A percentile compares a stretch with the other conserved stretches of the same genome.
Evolutionary conservation across 768 basidiomycete species (phyloP).

Genomic region (Mrakia blollopis): DNA sequence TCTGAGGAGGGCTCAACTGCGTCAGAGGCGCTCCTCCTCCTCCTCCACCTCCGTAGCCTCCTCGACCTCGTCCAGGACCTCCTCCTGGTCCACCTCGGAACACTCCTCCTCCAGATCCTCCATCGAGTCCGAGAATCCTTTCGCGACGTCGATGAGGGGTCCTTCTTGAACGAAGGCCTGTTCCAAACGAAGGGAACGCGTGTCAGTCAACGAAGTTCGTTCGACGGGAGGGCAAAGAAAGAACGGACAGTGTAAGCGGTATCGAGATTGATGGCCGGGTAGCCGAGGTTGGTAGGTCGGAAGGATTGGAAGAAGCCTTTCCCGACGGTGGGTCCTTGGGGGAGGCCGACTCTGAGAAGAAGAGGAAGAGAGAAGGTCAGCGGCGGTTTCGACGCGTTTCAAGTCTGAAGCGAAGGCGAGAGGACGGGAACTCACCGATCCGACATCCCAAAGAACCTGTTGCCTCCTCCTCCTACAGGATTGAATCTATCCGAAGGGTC

Average conservation of each 20-base stretch:
- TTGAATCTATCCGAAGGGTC: slow-evolving; percentile 38
- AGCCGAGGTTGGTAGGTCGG: slow-evolving; percentile 40
- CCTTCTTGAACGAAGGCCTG: slow-evolving; percentile 40
- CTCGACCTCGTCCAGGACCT: too few relatives aligned
- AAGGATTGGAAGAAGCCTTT: slow-evolving; percentile 45
- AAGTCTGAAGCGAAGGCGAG: background rate
- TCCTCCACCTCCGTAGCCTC: background rate
- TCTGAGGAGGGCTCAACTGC: slow-evolving; percentile 21
- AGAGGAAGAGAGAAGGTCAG: too few relatives aligned
- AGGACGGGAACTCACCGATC: slow-evolving; percentile 32
- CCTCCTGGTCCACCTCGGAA: too few relatives aligned
- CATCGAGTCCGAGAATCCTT: slow-evolving; percentile 37
- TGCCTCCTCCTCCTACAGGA: slow-evolving; percentile 42
- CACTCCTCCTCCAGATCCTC: slow-evolving; percentile 25
- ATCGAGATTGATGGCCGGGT: slow-evolving; percentile 43
- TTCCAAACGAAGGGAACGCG: too few relatives aligned
- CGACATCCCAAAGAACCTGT: slow-evolving; percentile 42
- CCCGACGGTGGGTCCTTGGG: slow-evolving; percentile 43
- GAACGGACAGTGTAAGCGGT: slow-evolving; percentile 39
- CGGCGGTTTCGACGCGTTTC: too few relatives aligned
- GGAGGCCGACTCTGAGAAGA: slow-evolving; percentile 31
- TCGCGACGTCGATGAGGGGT: slow-evolving; percentile 41
- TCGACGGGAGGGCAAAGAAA: too few relatives aligned
- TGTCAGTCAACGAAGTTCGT: too few relatives aligned
- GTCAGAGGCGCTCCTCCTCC: slow-evolving; percentile 20